Base-by-base conservation (phyloP, 2,329 filamentous ascomycete genomes). In the Neocucurbitaria cava region DNA sequence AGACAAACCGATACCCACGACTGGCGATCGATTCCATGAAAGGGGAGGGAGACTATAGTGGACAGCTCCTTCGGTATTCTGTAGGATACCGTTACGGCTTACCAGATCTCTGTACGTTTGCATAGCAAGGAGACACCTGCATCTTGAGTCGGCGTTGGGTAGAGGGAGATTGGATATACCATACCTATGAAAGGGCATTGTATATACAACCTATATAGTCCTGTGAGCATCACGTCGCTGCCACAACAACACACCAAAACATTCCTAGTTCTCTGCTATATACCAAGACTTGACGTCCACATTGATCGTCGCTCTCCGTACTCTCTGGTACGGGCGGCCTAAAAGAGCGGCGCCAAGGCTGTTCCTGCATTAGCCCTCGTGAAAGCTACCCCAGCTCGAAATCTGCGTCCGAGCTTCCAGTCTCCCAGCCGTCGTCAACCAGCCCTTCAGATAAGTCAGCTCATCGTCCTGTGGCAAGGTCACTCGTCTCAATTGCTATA, bases 1-100 rank as follows among this genome's bases (percentile, higher is more conserved):
- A 15, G 80, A 83, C 43, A 85, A 85, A 69, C 83, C 83, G 1
- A 77, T 78, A 9, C 85, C 83, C 1, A 85, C 79, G 3, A 85
- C 82, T 0, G 81, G 81, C 13, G 77, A 81, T 45, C 70, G 79
- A 53, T 78, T 79, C 56, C 66, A 72, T 50, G 71, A 75, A 49
- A 66, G 62, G 24, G 72, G 74, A 21, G 74, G 73, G 6, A 62
- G 68, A 39, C 52, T 74, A 13, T 74, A 66, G 54, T 17, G 2
- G 15, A n/a, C 28, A 35, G 24, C 31, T 10, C n/a, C 21, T 47
- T 46, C 47, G 49, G 47, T 30, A 23, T 52, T 24, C 21, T 20
- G 40, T 35, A 13, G 5, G n/a, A 40, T 40, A 9, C 20, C 20
- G n/a, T 24, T 15, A 40, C 6, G 20, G 38, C 15, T 11, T 40